A percentile compares a stretch with the other conserved stretches of the same genome.
These are phyloP conservation scores for Pythium graminicola DNA, from an alignment of 352 stramenopile genomes.

Conservation along the genomic window DNA sequence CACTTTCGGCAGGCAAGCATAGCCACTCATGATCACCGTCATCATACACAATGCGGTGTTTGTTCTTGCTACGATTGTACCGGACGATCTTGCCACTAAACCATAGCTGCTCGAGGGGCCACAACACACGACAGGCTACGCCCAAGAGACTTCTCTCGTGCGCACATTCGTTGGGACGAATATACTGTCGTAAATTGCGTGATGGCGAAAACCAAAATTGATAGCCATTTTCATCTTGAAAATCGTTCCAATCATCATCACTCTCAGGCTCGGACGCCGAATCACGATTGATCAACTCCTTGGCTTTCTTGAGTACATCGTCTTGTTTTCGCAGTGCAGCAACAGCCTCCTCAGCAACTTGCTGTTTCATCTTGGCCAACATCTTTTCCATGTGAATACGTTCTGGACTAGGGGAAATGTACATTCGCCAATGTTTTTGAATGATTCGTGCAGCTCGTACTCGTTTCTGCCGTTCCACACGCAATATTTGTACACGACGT, in stretches of 20 bases:
- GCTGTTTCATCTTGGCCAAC: constrained; percentile 39
- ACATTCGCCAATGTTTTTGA: constrained; percentile 43
- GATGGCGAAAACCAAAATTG: constrained; percentile 81
- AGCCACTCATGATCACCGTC: constrained; percentile 78
- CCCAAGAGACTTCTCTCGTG: constrained; percentile 49
- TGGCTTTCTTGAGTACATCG: constrained; percentile 42
- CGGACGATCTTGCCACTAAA: constrained; percentile 46
- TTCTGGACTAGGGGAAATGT: constrained; percentile 35
- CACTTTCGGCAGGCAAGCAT: constrained; percentile 27
- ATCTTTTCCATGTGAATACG: constrained; percentile 45
- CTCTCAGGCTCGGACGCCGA: constrained; percentile 68
- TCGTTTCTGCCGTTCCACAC: constrained; percentile 31
- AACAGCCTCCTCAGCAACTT: constrained; percentile 41
- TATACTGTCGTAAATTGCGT: constrained; percentile 43
- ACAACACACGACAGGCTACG: constrained; percentile 56
- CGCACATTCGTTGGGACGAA: constrained; percentile 62
- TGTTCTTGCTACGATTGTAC: constrained; percentile 58
- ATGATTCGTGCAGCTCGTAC: constrained; percentile 39
- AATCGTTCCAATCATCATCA: constrained; percentile 74
- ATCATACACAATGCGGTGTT: constrained; percentile 66
- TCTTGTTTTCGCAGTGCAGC: constrained; percentile 37
- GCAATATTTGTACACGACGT: constrained; percentile 30
- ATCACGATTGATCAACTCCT: constrained; percentile 43
- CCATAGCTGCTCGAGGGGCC: constrained; percentile 73
- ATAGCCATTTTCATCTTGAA: constrained; percentile 50